Conservation (phyloP, 75 land plant genomes). For the Sequoiadendron giganteum region DNA sequence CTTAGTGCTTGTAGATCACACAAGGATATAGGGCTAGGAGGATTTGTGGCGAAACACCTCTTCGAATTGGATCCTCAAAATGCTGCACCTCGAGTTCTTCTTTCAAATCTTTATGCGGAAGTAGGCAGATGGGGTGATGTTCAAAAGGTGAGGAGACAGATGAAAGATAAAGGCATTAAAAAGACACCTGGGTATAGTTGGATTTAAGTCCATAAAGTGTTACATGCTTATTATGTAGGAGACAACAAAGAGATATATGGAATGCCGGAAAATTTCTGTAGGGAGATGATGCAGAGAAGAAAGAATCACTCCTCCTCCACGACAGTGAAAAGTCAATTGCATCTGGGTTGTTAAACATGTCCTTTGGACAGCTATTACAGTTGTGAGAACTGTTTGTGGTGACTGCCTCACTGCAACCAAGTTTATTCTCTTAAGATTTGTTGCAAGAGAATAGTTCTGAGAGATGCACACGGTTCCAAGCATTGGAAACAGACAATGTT, state of each 20-base stretch:
- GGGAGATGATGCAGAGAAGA: conserved; percentile 5
- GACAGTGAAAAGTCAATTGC: conserved; percentile 11
- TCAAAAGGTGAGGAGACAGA: not conserved
- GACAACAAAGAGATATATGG: not conserved
- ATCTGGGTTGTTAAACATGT: not conserved
- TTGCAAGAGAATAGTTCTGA: not conserved
- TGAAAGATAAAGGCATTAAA: conserved; percentile 6
- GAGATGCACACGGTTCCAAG: not conserved
- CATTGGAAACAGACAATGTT: not conserved
- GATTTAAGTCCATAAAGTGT: not conserved
- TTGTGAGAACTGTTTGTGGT: conserved; percentile 4
- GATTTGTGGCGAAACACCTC: not conserved
- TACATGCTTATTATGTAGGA: not conserved
- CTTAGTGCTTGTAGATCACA: conserved; percentile 19
- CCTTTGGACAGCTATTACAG: conserved; percentile 10
- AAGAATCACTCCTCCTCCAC: not conserved
- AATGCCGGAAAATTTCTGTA: not conserved
- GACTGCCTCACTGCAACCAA: conserved; percentile 11
- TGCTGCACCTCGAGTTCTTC: conserved; percentile 11
- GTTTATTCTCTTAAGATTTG: conserved; percentile 7
- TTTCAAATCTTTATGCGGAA: conserved; percentile 15
- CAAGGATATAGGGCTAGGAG: conserved; percentile 10
- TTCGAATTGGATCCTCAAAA: conserved; percentile 9
- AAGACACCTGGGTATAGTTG: conserved; percentile 3
- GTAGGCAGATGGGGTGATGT: not conserved